phyloP scores from a whole-genome alignment of 2,329 filamentous ascomycete species.

The Penicillium brevicompactum region DNA sequence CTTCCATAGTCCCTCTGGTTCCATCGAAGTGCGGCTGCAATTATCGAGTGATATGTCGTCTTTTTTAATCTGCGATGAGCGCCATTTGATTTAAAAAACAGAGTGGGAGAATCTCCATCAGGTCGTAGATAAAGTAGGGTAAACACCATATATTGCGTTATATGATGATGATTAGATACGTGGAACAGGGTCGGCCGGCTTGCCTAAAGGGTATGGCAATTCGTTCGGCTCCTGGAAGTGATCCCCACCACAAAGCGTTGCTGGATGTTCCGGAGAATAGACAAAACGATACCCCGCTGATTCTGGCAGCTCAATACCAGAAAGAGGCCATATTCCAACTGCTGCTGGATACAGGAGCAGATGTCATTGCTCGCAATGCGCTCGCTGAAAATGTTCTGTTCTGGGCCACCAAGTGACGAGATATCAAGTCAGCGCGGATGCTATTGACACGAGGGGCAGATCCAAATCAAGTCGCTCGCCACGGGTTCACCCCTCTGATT shows the following conservation, averaged over 20 bases:
- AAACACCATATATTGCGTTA: background rate
- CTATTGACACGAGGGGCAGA: background rate
- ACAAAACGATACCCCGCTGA: background rate
- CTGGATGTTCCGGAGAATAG: background rate
- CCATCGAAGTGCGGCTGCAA: no score
- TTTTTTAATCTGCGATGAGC: no score
- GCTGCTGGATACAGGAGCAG: background rate
- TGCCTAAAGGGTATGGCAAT: background rate
- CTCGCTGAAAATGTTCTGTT: background rate
- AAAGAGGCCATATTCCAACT: background rate
- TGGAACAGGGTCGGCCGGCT: no score
- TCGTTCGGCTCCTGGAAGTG: background rate
- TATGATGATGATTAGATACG: no score
- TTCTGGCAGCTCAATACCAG: background rate
- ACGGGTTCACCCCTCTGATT: background rate
- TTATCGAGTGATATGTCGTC: no score
- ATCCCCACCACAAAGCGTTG: background rate
- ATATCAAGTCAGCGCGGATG: background rate
- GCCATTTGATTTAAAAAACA: no score
- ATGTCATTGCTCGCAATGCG: background rate
- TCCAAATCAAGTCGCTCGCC: background rate
- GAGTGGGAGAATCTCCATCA: no score
- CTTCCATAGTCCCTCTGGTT: no score
- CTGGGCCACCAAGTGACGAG: background rate
- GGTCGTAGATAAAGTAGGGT: no score